Evolutionary conservation across 2,329 filamentous ascomycete species (phyloP), one percentile per base, ranked within the genome.

Genomic region (Clonostachys chloroleuca): DNA sequence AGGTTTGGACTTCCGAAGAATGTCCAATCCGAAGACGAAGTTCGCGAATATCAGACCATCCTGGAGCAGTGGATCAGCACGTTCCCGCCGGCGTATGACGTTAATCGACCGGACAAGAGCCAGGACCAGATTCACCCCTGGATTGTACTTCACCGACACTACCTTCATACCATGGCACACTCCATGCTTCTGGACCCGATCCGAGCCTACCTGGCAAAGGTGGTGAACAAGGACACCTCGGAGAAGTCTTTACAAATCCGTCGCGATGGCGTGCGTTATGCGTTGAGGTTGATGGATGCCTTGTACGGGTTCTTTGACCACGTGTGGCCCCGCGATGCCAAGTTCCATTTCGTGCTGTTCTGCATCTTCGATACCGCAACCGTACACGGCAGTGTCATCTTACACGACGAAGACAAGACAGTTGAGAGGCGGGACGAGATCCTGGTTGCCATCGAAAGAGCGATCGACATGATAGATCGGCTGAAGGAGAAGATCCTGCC

Each of bases 361-460:
- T 63, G 65, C 40, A 69, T 77, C 34, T 80, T 80, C 42, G 74
- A 80, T 50, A 75, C 72, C 0, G 68, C 74, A 1, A 72, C 75
- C 1, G 61, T 75, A 16, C 56, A 78, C 5, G 78, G 73, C 59
- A 78, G 75, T 1, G 70, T 74, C 4, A 60, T 80, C 7, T 65
- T 77, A 5, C 75, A 79, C 49, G 76, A 80, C 48, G 55, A 60
- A n/a, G 61, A 70, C 33, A 52, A 57, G 16, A 61, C 57, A 12
- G 59, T 78, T 4, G 66, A 68, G 5, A 64, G 63, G 12, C 68
- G 70, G 12, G 59, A 68, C 2, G 64, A 71, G 14, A 61, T 74
- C 14, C 53, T 72, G 18, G 49, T 63, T 43, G 64, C 64, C 2
- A 70, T 79, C 34, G 56, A 61, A 4, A 53, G 56, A 4, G 63